A percentile compares a stretch with the other conserved stretches of the same genome.
phyloP scores from a whole-genome alignment of 2,329 filamentous ascomycete genomes.

The Colletotrichum paranaense region DNA sequence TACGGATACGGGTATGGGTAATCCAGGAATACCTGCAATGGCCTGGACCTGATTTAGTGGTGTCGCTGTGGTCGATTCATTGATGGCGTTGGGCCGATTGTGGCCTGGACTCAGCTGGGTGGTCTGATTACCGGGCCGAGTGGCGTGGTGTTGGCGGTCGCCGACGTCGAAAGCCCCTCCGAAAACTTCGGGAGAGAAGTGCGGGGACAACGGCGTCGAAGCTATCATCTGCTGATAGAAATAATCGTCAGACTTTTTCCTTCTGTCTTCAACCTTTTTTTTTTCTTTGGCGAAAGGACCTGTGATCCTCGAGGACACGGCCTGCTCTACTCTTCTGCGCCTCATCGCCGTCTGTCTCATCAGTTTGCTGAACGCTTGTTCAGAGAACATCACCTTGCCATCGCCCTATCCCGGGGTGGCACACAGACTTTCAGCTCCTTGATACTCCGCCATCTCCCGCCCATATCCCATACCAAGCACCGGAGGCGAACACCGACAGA shows the following conservation, averaged over 20 bases:
- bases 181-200: slow-evolving; percentile 24
- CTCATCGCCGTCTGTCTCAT: slow-evolving; percentile 10
- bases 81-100: slow-evolving; percentile 8
- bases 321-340: background rate
- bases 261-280: background rate
- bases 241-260: slow-evolving; percentile 29
- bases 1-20: background rate
- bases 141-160: slow-evolving; percentile 34
- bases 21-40: slow-evolving; percentile 9
- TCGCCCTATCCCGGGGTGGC: slow-evolving; percentile 10
- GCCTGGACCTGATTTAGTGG: background rate
- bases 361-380: slow-evolving; percentile 1
- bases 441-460: background rate
- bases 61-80: slow-evolving; percentile 4
- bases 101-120: slow-evolving; percentile 19
- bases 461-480: background rate
- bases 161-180: slow-evolving; percentile 25
- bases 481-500: background rate
- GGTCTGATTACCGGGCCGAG: slow-evolving; percentile 30
- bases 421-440: slow-evolving; percentile 2
- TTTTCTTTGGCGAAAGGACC: background rate
- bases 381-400: slow-evolving; percentile 4
- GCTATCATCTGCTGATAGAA: slow-evolving; percentile 36
- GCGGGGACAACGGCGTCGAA: slow-evolving; percentile 29
- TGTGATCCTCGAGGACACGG: background rate